Conservation (phyloP, 305 asterid genomes). For the Solanum hybrid region DNA sequence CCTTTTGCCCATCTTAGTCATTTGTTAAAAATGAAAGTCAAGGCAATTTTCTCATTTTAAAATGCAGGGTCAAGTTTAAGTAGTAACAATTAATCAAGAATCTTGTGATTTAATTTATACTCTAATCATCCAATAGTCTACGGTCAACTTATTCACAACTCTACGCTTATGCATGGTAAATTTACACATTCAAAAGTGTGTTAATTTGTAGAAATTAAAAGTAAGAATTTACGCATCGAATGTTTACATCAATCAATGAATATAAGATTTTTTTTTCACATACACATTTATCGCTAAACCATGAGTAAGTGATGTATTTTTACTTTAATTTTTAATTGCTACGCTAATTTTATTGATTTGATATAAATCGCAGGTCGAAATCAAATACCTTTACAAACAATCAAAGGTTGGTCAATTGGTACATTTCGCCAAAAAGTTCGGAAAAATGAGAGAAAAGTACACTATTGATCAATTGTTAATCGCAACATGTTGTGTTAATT, state of each 20-base stretch:
- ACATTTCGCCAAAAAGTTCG: not conserved
- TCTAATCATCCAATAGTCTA: not conserved
- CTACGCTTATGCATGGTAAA: not conserved
- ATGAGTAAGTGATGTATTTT: not conserved
- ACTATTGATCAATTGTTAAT: not conserved
- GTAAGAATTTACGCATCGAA: not conserved
- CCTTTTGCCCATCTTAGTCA: not conserved
- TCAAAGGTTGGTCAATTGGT: not conserved
- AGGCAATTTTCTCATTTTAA: not conserved
- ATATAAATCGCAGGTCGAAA: not conserved
- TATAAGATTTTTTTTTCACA: not conserved
- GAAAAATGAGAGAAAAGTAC: not conserved
- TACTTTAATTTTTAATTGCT: not conserved
- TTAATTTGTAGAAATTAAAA: not conserved
- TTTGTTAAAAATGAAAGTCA: not conserved
- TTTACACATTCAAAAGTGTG: not conserved
- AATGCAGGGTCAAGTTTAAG: not conserved
- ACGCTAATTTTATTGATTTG: not conserved
- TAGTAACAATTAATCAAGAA: not conserved
- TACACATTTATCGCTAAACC: not conserved
- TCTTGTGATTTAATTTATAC: not conserved
- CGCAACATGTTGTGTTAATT: not conserved
- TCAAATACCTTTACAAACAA: not conserved
- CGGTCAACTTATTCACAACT: not conserved
- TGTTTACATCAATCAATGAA: not conserved